phyloP scores from a whole-genome alignment of 768 basidiomycete species.

The Mycena amicta region DNA sequence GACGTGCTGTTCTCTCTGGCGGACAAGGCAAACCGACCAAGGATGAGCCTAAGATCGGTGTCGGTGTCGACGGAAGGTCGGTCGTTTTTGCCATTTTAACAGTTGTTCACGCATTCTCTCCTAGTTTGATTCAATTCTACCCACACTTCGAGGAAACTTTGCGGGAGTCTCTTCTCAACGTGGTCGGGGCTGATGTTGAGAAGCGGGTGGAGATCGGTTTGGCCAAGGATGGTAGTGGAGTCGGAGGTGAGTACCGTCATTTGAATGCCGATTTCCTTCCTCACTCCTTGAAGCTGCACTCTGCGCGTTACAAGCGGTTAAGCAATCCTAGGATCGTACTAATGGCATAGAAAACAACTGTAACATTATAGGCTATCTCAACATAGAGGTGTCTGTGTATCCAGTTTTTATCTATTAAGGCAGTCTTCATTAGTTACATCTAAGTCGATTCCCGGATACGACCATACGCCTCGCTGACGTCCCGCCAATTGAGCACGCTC shows the following conservation, averaged over 20 bases:
- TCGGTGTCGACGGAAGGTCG: conserved; percentile 94
- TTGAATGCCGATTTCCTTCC: too few species aligned
- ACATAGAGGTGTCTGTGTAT: neutral
- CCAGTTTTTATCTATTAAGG: conserved; percentile 3
- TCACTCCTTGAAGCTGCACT: conserved; percentile 65
- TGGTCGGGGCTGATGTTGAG: conserved; percentile 85
- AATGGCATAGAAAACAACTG: conserved; percentile 5
- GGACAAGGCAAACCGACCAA: conserved; percentile 33
- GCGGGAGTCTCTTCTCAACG: conserved; percentile 67
- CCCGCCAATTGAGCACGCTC: conserved; percentile 78
- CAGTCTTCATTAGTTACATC: neutral
- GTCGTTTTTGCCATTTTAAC: conserved; percentile 17
- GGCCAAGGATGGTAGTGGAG: conserved; percentile 97
- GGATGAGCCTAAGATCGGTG: conserved; percentile 57
- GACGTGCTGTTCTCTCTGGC: conserved; percentile 57
- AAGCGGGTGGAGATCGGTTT: conserved; percentile 81
- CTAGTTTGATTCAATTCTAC: conserved; percentile 90
- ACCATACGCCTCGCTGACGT: conserved; percentile 49
- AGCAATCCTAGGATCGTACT: conserved; percentile 38
- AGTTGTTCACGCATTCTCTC: neutral
- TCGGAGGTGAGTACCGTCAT: conserved; percentile 72
- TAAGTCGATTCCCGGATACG: conserved; percentile 1
- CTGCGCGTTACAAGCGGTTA: conserved; percentile 81
- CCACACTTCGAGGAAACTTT: conserved; percentile 80
- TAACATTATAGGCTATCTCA: conserved; percentile 6